Evolutionary conservation across 176 grass and related monocot genomes (phyloP), one percentile per base, ranked within the genome.

Genomic region (Miscanthus lutarioriparius): DNA sequence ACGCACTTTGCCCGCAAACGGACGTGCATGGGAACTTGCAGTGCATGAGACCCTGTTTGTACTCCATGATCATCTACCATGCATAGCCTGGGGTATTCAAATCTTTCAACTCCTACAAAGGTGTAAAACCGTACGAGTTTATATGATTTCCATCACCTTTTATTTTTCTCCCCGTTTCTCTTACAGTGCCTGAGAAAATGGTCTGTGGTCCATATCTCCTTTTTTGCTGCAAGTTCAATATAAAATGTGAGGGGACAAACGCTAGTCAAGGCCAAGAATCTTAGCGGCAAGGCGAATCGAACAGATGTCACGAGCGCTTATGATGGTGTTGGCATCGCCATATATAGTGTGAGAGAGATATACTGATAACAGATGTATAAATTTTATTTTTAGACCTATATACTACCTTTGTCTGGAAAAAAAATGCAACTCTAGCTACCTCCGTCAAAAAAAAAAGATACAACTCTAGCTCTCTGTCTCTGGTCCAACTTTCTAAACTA

Each of bases 1-100:
- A 67, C 70, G 26, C 25, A 63, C 12, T 80, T 85, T 68, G 78
- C 65, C 83, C 53, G 33, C 78, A 82, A 67, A 77, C 20, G 26
- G 78, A 82, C 71, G 63, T 70, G 67, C 74, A 90, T 90, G 79
- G 88, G 84, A 74, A 90, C 88, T 90, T 79, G 88, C 36, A 86
- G 78, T 86, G 67, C 84, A 61, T 82, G 66, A 54, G 75, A 25
- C 80, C 27, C 41, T 81, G 72, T 77, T 59, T 71, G 74, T 25
- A 78, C 1, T 51, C 6, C 10, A 27, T 71, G 53, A 35, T 63
- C 39, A 56, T 78, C 79, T 69, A 76, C 10, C 56, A 75, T 25
- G 26, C 51, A 64, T 89, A 84, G 69, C 72, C 32, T 70, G 44
- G 26, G 43, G 67, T 76, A 71, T 86, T 82, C 69, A 86, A 86